phyloP scores from a whole-genome alignment of 208 protist species.

The Trypanosoma vivax region DNA sequence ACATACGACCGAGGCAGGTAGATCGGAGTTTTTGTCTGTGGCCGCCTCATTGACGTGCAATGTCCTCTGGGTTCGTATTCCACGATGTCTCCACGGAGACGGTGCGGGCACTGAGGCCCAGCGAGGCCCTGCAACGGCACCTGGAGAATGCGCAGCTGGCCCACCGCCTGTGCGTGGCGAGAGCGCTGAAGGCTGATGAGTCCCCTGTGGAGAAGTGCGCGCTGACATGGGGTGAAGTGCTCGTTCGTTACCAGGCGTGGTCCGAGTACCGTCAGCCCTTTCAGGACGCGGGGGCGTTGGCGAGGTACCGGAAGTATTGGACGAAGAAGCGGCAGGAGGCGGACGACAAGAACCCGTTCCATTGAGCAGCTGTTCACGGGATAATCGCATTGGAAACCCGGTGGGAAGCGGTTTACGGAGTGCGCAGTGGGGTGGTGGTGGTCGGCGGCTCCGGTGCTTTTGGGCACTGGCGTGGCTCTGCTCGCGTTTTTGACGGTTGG shows the following conservation, averaged over 20 bases:
- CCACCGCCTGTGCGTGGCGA: slow-evolving; percentile 83
- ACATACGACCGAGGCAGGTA: background rate
- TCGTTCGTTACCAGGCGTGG: slow-evolving; percentile 85
- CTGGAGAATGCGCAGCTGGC: slow-evolving; percentile 86
- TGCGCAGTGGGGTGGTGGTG: too few species aligned
- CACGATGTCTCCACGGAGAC: slow-evolving; percentile 79
- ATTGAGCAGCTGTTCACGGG: too few species aligned
- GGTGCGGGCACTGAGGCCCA: slow-evolving; percentile 59
- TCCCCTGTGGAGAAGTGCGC: slow-evolving; percentile 76
- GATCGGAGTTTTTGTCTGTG: too few species aligned
- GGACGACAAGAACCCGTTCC: slow-evolving; percentile 38
- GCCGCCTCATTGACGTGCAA: too few species aligned
- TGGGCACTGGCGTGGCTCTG: too few species aligned
- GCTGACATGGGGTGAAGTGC: slow-evolving; percentile 86
- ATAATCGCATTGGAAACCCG: too few species aligned
- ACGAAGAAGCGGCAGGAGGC: slow-evolving; percentile 73
- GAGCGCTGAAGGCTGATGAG: slow-evolving; percentile 66
- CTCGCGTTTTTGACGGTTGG: too few species aligned
- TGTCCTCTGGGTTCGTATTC: slow-evolving; percentile 56
- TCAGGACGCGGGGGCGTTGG: slow-evolving; percentile 56
- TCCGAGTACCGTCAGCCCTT: slow-evolving; percentile 81
- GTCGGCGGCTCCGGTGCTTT: too few species aligned
- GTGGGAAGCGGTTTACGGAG: too few species aligned
- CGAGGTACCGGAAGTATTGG: slow-evolving; percentile 81
- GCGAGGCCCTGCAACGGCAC: slow-evolving; percentile 81